phyloP scores from a whole-genome alignment of 2,329 filamentous ascomycete species.

The Arachnomyces sp. region DNA sequence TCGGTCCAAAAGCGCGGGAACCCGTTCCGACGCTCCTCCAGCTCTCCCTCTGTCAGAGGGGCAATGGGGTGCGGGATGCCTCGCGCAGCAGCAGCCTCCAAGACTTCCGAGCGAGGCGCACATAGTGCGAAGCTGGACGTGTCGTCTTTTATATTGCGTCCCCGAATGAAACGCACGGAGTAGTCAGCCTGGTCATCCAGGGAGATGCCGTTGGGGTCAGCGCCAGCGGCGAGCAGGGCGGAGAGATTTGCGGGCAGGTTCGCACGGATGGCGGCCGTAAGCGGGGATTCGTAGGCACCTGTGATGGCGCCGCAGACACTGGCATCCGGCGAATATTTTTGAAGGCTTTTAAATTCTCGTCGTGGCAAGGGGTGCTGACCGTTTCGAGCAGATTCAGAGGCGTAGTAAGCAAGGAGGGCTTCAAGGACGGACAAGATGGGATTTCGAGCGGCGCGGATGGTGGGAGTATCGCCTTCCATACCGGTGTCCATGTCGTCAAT shows the following conservation, averaged over 20 bases:
- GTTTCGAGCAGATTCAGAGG: background rate
- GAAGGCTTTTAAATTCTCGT: no score
- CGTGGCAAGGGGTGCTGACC: no score
- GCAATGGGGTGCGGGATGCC: constrained; percentile 7
- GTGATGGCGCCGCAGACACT: background rate
- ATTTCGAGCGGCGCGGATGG: constrained; percentile 2
- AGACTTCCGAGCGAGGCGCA: background rate
- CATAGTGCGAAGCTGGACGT: background rate
- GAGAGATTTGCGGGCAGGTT: no score
- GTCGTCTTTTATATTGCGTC: background rate
- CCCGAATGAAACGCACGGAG: no score
- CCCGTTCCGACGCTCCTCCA: constrained; percentile 8
- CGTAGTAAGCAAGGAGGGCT: background rate
- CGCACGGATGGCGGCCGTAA: no score
- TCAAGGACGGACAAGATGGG: constrained; percentile 2
- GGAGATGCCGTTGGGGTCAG: no score
- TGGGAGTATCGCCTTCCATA: background rate
- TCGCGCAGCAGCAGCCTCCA: constrained; percentile 5
- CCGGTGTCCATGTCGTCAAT: background rate
- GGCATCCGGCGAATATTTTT: background rate
- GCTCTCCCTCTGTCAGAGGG: constrained; percentile 8
- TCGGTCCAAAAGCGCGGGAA: constrained; percentile 12
- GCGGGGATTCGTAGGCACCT: background rate
- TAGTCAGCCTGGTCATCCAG: no score
- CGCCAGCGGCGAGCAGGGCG: no score